Evolutionary conservation across 176 grass and related monocot species (phyloP).

Genomic region (Musa troglodytarum): DNA sequence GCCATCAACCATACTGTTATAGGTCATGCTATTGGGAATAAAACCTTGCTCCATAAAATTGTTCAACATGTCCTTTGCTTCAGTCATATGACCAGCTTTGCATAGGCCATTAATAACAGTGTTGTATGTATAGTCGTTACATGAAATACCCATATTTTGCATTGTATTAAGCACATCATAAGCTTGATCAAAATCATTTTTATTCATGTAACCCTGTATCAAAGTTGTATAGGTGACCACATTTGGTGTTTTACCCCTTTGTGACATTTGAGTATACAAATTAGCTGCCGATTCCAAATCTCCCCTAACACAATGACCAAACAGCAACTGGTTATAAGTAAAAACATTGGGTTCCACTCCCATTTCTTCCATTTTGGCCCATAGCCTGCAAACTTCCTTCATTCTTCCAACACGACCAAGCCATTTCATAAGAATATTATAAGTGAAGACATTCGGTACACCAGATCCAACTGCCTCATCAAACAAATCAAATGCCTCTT

Average conservation of each 20-base stretch:
- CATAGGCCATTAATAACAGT: constrained; percentile 67
- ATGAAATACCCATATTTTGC: constrained; percentile 45
- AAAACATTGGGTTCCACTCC: constrained; percentile 47
- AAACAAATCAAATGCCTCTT: constrained; percentile 46
- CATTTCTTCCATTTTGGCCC: constrained; percentile 50
- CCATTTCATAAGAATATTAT: constrained; percentile 55
- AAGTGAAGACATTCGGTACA: constrained; percentile 42
- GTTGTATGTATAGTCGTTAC: constrained; percentile 61
- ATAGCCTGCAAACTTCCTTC: constrained; percentile 40
- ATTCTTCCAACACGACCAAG: constrained; percentile 40
- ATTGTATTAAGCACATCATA: constrained; percentile 47
- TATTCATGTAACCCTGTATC: constrained; percentile 51
- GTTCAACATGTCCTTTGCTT: constrained; percentile 57
- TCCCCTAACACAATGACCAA: constrained; percentile 51
- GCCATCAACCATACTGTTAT: constrained; percentile 79
- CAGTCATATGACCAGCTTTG: constrained; percentile 26
- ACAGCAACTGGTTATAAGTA: constrained; percentile 53
- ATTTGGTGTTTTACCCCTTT: constrained; percentile 54
- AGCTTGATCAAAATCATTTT: constrained; percentile 42
- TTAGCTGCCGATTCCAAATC: constrained; percentile 52
- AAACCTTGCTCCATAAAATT: constrained; percentile 68
- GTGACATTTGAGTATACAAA: constrained; percentile 52
- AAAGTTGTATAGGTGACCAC: constrained; percentile 57
- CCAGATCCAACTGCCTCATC: constrained; percentile 32
- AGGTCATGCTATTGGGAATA: constrained; percentile 56